Evolutionary conservation across 441 rosid genomes (phyloP).

Genomic region (Gossypium lobatum): DNA sequence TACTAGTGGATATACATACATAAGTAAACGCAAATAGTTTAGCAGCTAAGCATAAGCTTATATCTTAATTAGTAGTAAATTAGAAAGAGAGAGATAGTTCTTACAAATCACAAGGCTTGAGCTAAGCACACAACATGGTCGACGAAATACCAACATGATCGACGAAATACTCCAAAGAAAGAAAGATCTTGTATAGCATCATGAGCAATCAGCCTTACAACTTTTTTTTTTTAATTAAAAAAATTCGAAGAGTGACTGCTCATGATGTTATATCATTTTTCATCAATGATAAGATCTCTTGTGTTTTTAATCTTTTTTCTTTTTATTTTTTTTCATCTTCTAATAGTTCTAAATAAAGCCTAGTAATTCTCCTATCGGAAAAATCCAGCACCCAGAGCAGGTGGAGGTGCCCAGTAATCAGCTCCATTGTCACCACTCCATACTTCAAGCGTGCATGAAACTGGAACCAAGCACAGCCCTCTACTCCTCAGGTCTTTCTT

Average conservation of each 20-base stretch:
- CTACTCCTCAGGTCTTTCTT: constrained; percentile 64
- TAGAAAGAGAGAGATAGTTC: neutral
- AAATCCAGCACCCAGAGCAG: constrained; percentile 55
- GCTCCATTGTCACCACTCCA: constrained; percentile 80
- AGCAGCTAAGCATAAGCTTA: constrained; percentile 7
- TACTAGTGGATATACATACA: neutral
- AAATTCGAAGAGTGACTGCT: constrained; percentile 74
- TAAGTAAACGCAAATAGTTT: neutral
- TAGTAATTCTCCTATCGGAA: constrained; percentile 31
- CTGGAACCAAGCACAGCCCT: constrained; percentile 86
- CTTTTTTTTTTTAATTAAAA: neutral
- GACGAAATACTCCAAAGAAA: neutral
- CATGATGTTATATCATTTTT: constrained; percentile 71
- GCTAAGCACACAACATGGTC: neutral
- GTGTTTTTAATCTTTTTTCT: neutral
- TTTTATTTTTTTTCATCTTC: neutral
- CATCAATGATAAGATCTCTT: neutral
- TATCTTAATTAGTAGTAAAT: neutral
- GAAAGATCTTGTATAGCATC: constrained; percentile 55
- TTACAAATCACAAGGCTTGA: neutral
- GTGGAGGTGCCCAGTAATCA: constrained; percentile 91
- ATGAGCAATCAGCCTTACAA: constrained; percentile 89
- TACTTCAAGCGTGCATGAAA: constrained; percentile 76
- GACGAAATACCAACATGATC: neutral
- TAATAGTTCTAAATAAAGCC: neutral